These are phyloP conservation scores for Nigrospora sphaerica DNA, from an alignment of 2,329 filamentous ascomycete species.

Conservation along the genomic window DNA sequence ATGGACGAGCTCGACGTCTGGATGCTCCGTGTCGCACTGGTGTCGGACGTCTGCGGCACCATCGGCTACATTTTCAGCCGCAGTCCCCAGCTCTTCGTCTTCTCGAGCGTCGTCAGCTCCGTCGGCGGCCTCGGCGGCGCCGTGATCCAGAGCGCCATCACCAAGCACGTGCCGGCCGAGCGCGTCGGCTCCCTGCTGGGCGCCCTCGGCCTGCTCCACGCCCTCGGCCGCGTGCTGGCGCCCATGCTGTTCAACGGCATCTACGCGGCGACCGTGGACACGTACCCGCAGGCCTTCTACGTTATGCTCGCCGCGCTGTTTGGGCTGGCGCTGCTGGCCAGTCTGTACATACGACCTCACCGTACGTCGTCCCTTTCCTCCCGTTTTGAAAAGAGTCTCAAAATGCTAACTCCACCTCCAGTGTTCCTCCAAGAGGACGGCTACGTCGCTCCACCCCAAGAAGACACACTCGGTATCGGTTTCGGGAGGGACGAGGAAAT, in stretches of 20 bases:
- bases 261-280: constrained; percentile 73
- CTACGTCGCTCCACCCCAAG: constrained; percentile 10
- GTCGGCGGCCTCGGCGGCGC: constrained; percentile 81
- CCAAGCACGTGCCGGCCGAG: constrained; percentile 83
- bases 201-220: constrained; percentile 79
- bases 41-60: constrained; percentile 71
- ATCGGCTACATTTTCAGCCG: constrained; percentile 65
- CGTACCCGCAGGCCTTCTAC: constrained; percentile 77
- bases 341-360: constrained; percentile 65
- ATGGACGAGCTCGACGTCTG: constrained; percentile 72
- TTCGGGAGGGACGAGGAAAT: background rate
- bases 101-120: constrained; percentile 65
- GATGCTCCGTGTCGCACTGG: constrained; percentile 66
- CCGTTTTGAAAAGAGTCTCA: background rate
- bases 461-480: too few species aligned
- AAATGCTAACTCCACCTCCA: constrained; percentile 2
- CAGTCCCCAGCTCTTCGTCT: constrained; percentile 56
- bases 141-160: constrained; percentile 75
- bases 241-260: constrained; percentile 81
- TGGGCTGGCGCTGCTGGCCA: constrained; percentile 54
- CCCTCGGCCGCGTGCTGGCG: constrained; percentile 68
- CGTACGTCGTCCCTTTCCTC: constrained; percentile 46
- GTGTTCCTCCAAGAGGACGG: constrained; percentile 19
- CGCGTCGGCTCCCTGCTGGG: constrained; percentile 82
- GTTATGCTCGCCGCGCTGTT: constrained; percentile 65